A percentile compares a stretch with the other conserved stretches of the same genome.
Evolutionary conservation across 2,329 filamentous ascomycete species (phyloP).

Genomic region (Ilyonectria sp.): DNA sequence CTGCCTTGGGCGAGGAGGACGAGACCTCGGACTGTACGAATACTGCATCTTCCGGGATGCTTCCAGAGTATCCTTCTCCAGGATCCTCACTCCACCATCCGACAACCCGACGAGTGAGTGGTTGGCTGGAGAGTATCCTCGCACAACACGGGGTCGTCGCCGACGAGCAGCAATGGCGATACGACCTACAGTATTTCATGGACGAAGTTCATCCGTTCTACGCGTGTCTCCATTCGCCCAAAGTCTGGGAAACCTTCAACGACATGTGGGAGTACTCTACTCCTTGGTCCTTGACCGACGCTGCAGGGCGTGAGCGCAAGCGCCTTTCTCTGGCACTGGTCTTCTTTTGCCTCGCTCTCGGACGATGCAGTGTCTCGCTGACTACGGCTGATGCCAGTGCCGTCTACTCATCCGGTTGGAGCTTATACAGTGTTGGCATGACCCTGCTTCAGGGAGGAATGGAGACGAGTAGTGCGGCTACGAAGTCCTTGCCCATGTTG

Average conservation of each 20-base stretch:
- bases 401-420: conserved; percentile 36
- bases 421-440: conserved; percentile 33
- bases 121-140: conserved; percentile 32
- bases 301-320: conserved; percentile 18
- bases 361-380: conserved; percentile 32
- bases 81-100: conserved; percentile 25
- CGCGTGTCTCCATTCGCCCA: conserved; percentile 28
- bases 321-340: conserved; percentile 33
- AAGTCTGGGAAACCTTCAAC: conserved; percentile 35
- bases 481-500: conserved; percentile 34
- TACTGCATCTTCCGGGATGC: conserved; percentile 19
- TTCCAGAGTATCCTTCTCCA: conserved; percentile 12
- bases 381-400: conserved; percentile 33
- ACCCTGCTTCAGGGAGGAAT: conserved; percentile 27
- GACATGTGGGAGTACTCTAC: conserved; percentile 36
- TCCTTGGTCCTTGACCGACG: conserved; percentile 17
- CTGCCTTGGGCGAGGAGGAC: conserved; percentile 28
- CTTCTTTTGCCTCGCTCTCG: conserved; percentile 36
- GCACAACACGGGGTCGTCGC: conserved; percentile 25
- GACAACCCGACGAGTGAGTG: conserved; percentile 10
- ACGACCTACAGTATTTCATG: conserved; percentile 33
- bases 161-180: conserved; percentile 32
- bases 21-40: conserved; percentile 5
- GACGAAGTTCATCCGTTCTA: conserved; percentile 36
- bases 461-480: conserved; percentile 33